A percentile compares a stretch with the other conserved stretches of the same genome.
phyloP scores from a whole-genome alignment of 140 eudicot species.

The Cichorium intybus region DNA sequence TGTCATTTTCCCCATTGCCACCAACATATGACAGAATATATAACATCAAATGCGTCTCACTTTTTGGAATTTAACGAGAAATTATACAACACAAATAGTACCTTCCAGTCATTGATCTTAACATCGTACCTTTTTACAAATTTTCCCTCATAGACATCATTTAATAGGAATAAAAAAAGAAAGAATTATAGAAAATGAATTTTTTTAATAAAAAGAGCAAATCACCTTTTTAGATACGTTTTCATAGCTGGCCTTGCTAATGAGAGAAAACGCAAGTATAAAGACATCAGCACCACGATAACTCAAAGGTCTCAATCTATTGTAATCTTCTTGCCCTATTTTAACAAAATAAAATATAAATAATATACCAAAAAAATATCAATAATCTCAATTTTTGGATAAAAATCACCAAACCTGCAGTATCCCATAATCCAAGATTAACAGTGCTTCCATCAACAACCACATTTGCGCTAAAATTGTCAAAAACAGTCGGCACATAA shows the following conservation, averaged over 20 bases:
- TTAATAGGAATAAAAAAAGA: too few species aligned
- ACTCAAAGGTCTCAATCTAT: constrained; percentile 82
- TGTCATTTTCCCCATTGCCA: not conserved
- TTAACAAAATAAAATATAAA: not conserved
- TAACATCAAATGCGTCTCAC: not conserved
- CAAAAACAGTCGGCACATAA: constrained; percentile 86
- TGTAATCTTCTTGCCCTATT: constrained; percentile 89
- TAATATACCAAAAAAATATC: not conserved
- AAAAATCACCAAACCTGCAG: constrained; percentile 56
- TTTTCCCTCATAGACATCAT: too few species aligned
- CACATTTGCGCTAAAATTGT: constrained; percentile 88
- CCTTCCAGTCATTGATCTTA: too few species aligned
- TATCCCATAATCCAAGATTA: constrained; percentile 85
- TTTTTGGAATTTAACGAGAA: not conserved
- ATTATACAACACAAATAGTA: not conserved
- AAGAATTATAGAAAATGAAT: not conserved
- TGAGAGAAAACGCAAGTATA: constrained; percentile 86
- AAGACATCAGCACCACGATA: constrained; percentile 95
- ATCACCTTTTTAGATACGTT: constrained; percentile 77
- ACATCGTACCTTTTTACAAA: too few species aligned
- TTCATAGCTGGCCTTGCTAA: constrained; percentile 91
- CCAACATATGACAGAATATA: not conserved
- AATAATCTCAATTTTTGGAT: not conserved
- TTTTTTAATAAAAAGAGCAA: not conserved
- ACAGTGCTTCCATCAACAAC: constrained; percentile 91